Percentiles rank a stretch among this genome's conserved stretches.
Evolutionary conservation across 176 grass and related monocot species (phyloP).

Genomic region (Avena sativa): DNA sequence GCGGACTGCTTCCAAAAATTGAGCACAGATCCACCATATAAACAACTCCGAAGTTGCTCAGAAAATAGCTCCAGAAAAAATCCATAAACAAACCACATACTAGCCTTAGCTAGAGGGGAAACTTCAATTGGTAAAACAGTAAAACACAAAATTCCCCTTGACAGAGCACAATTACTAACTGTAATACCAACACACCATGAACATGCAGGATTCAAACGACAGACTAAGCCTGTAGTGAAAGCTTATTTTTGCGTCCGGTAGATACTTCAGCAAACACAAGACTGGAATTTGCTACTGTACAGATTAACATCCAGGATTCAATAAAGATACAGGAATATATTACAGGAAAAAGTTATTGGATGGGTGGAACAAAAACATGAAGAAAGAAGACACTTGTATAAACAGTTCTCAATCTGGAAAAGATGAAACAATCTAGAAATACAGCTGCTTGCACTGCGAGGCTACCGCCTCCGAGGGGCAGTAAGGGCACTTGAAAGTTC

Average conservation of each 20-base stretch:
- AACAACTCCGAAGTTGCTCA: no score
- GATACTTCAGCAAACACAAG: background rate
- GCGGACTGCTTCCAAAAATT: no score
- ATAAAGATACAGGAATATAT: constrained; percentile 43
- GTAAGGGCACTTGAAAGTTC: constrained; percentile 92
- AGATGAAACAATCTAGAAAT: constrained; percentile 67
- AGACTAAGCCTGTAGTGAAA: background rate
- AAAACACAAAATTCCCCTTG: no score
- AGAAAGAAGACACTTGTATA: constrained; percentile 35
- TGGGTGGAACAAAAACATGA: constrained; percentile 31
- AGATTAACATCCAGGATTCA: constrained; percentile 45
- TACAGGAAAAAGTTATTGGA: constrained; percentile 49
- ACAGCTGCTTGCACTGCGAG: constrained; percentile 76
- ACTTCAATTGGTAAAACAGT: background rate
- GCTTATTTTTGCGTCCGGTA: background rate
- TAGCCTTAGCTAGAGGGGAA: background rate
- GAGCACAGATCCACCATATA: no score
- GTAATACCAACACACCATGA: constrained; percentile 13
- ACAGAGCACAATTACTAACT: background rate
- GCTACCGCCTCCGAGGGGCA: constrained; percentile 69
- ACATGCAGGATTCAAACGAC: background rate
- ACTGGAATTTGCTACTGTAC: constrained; percentile 40
- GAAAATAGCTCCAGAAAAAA: background rate
- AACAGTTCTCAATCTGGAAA: constrained; percentile 35
- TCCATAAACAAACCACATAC: background rate